phyloP scores from a whole-genome alignment of 805 yeast genomes.

The Candida chilensis region DNA sequence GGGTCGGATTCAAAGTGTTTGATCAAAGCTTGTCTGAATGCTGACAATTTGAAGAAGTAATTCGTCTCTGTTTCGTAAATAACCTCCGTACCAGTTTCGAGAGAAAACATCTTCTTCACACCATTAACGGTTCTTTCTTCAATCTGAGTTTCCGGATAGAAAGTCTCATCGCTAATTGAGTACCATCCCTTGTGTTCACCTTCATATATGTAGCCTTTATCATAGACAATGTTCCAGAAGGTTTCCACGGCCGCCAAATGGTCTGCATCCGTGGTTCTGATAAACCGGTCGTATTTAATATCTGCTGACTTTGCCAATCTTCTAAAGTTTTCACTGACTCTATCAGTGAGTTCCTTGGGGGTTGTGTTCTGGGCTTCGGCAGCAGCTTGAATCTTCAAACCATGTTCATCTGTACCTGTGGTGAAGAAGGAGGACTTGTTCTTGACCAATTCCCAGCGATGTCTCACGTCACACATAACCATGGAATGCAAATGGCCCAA shows the following conservation, averaged over 20 bases:
- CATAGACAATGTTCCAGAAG: conserved; percentile 59
- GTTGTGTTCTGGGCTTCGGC: conserved; percentile 42
- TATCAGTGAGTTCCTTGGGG: conserved; percentile 69
- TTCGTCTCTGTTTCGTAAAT: conserved; percentile 70
- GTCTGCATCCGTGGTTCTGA: conserved; percentile 83
- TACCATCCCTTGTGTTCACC: conserved; percentile 94
- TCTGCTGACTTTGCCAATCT: conserved; percentile 48
- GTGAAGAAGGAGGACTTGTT: conserved; percentile 45
- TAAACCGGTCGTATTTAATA: conserved; percentile 65
- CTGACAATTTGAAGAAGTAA: conserved; percentile 72
- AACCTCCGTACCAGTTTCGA: conserved; percentile 74
- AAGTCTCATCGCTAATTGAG: conserved; percentile 88
- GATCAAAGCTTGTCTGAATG: conserved; percentile 48
- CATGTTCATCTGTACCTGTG: conserved; percentile 98
- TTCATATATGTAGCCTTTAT: conserved; percentile 63
- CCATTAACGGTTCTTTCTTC: conserved; percentile 23
- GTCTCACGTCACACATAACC: conserved; percentile 71
- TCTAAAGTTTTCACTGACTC: conserved; percentile 54
- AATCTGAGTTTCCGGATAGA: conserved; percentile 78
- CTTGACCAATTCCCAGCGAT: conserved; percentile 57
- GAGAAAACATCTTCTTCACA: conserved; percentile 28
- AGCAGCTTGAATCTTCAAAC: conserved; percentile 85
- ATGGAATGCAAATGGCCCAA: conserved; percentile 88
- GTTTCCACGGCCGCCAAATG: conserved; percentile 56
- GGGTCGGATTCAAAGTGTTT: conserved; percentile 38